Evolutionary conservation across 2,329 filamentous ascomycete genomes (phyloP).

Genomic region (Arthrocladium fulminans): DNA sequence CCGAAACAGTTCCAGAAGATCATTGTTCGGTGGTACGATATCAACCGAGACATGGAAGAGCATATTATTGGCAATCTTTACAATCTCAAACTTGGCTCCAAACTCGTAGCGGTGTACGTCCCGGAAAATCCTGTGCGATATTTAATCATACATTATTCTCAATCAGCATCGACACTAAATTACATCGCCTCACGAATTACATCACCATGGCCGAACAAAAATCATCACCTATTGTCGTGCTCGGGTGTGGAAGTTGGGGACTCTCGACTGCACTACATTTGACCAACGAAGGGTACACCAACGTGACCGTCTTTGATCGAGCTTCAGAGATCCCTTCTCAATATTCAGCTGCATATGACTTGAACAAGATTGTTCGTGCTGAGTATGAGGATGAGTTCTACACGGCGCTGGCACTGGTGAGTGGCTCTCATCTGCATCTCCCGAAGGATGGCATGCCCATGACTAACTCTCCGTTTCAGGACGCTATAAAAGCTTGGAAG

Average conservation of each 20-base stretch:
- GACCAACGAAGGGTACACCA: conserved; percentile 36
- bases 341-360: conserved; percentile 39
- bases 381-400: conserved; percentile 23
- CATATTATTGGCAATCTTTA: too few relatives aligned
- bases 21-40: too few relatives aligned
- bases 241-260: conserved; percentile 43
- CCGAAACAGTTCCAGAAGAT: too few relatives aligned
- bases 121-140: too few relatives aligned
- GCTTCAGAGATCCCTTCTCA: conserved; percentile 37
- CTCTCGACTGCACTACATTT: conserved; percentile 42
- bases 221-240: conserved; percentile 31
- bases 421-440: too few relatives aligned
- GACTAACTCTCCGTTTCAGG: conserved; percentile 14
- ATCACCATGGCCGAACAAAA: conserved; percentile 13
- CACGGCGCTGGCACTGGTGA: conserved; percentile 19
- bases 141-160: background rate
- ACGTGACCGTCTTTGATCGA: conserved; percentile 41
- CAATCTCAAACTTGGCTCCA: too few relatives aligned
- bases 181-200: too few relatives aligned
- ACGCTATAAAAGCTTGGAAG: conserved; percentile 35
- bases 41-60: too few relatives aligned
- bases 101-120: too few relatives aligned
- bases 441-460: background rate
- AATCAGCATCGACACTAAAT: background rate
- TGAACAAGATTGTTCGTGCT: conserved; percentile 39